phyloP scores from a whole-genome alignment of 202 grass and related monocot genomes.

The Setaria viridis region DNA sequence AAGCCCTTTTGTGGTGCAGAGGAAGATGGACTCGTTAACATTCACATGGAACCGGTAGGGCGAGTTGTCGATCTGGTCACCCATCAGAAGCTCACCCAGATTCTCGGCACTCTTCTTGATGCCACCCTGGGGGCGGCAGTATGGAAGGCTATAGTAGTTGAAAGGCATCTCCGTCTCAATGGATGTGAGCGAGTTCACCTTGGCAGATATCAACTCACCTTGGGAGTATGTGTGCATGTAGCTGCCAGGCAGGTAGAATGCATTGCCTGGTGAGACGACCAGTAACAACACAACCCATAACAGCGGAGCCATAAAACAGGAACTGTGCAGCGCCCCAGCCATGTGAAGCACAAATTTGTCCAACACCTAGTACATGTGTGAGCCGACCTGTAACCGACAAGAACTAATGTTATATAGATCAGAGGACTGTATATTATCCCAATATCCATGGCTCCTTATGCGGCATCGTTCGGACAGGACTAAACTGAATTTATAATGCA shows the following conservation, averaged over 20 bases:
- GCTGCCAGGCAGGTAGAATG: constrained; percentile 85
- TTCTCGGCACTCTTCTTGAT: constrained; percentile 98
- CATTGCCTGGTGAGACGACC: constrained; percentile 40
- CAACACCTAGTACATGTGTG: constrained; percentile 38
- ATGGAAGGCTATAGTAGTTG: constrained; percentile 89
- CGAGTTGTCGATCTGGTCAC: constrained; percentile 94
- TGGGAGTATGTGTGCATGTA: constrained; percentile 80
- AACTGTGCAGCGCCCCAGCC: not conserved
- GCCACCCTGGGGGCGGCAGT: constrained; percentile 64
- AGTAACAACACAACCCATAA: constrained; percentile 46
- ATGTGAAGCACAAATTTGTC: constrained; percentile 34
- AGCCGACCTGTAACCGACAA: constrained; percentile 41
- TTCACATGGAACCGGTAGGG: constrained; percentile 75
- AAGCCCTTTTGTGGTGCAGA: constrained; percentile 83
- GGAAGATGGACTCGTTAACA: constrained; percentile 70
- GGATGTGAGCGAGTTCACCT: constrained; percentile 93
- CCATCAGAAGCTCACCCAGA: constrained; percentile 93
- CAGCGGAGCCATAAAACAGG: constrained; percentile 27
- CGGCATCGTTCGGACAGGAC: not conserved
- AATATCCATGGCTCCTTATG: no score
- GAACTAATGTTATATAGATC: not conserved
- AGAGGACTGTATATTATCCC: not conserved
- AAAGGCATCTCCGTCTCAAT: constrained; percentile 95
- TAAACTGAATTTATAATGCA: not conserved
- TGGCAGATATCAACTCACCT: constrained; percentile 59